Conservation (phyloP, 1,284 basidiomycete genomes). For the Moesziomyces antarcticus region DNA sequence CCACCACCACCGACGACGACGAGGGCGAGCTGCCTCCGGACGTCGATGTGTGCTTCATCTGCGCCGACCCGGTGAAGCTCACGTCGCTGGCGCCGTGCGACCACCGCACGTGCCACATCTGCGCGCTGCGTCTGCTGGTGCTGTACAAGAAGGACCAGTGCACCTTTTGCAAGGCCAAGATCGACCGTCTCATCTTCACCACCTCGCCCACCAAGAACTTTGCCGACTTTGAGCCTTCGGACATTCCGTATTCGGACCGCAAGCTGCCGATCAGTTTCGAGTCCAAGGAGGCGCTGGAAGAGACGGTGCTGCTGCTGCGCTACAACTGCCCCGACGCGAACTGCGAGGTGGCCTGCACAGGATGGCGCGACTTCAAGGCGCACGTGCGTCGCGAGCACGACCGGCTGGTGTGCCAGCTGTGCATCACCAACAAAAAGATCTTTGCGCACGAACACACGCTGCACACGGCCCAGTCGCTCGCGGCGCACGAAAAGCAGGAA, state of each 20-base stretch:
- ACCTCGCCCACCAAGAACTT: constrained; percentile 71
- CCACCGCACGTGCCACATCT: constrained; percentile 91
- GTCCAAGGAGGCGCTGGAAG: constrained; percentile 92
- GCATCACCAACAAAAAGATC: constrained; percentile 89
- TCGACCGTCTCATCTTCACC: constrained; percentile 85
- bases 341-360: constrained; percentile 84
- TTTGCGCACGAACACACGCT: constrained; percentile 94
- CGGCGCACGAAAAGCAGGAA: constrained; percentile 78
- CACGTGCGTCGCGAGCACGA: constrained; percentile 82
- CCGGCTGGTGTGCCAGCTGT: constrained; percentile 81
- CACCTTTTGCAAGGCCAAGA: constrained; percentile 94
- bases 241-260: constrained; percentile 58
- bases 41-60: constrained; percentile 85
- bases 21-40: constrained; percentile 68
- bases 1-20: constrained; percentile 52
- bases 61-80: constrained; percentile 91
- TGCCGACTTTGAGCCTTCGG: constrained; percentile 48
- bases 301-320: constrained; percentile 87
- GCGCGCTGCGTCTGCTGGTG: constrained; percentile 87
- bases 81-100: constrained; percentile 89
- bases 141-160: constrained; percentile 88
- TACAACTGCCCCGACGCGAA: constrained; percentile 70
- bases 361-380: constrained; percentile 88
- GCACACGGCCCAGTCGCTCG: constrained; percentile 78
- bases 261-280: constrained; percentile 84